Conservation (phyloP, 331 rosid species). For the Phaseolus coccineus region DNA sequence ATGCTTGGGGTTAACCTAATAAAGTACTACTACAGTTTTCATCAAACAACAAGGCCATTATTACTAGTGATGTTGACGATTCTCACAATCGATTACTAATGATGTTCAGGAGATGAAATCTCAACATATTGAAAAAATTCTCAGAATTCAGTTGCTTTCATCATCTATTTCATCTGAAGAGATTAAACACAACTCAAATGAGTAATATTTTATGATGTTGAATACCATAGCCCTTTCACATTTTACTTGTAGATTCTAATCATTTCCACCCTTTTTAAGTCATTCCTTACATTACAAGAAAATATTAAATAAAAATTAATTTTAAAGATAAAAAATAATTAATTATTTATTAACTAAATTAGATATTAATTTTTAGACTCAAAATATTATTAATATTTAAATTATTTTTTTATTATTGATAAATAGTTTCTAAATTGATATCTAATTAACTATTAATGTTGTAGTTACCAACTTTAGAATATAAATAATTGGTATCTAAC, state of each 20-base stretch:
- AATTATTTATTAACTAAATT: too few species aligned
- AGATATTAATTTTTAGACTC: too few species aligned
- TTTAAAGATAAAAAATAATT: too few species aligned
- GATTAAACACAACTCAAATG: background rate
- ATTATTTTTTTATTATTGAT: too few species aligned
- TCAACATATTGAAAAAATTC: constrained; percentile 1
- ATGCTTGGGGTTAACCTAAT: constrained; percentile 2
- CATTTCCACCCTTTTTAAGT: background rate
- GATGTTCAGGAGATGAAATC: background rate
- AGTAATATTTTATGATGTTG: background rate
- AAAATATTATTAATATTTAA: too few species aligned
- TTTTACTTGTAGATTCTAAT: background rate
- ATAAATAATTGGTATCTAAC: too few species aligned
- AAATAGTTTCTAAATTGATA: too few species aligned
- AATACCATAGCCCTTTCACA: background rate
- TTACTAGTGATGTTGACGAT: background rate
- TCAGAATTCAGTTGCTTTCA: background rate
- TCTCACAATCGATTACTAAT: background rate
- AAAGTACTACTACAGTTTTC: constrained; percentile 5
- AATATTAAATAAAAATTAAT: too few species aligned
- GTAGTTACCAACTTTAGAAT: too few species aligned
- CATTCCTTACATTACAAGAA: background rate
- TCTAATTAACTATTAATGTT: too few species aligned
- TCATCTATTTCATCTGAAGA: background rate
- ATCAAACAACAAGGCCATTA: background rate